Base-by-base conservation (phyloP, 805 yeast species). In the Teunomyces cretensis region DNA sequence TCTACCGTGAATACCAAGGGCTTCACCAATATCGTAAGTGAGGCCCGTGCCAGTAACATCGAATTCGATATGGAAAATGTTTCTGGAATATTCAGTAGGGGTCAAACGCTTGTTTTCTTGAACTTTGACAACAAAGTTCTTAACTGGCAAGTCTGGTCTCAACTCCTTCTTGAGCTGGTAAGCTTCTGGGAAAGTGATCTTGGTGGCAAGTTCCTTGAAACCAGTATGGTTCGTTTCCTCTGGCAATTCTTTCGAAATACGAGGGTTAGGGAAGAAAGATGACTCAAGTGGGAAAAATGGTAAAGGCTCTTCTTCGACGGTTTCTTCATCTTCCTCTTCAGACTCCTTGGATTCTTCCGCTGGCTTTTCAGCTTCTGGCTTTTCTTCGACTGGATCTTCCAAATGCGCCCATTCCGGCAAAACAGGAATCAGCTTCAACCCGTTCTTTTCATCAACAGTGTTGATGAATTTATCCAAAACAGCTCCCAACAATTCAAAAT, bases 51-150 rank as follows among this genome's bases (percentile, higher is more conserved):
- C 96, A 38, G 90, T 68, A 61, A 84, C 80, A 63, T 92, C 98
- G 55, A 92, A 89, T 70, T 92, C 98, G 55, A 92, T 86, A 62
- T 92, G 96, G 88, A 92, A 92, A 57, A 92, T 91, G 69, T 92
- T 87, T 73, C 98, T 88, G 50, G 88, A 88, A 68, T 92, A 92
- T 57, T 88, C 91, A 30, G 58, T 60, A 5, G 98, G 97, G 14
- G 98, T 92, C 50, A 92, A 85, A 58, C 98, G 81, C 72, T 83
- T 85, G 75, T 91, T 91, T 62, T 87, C 94, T 66, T 89, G 86
- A 43, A 92, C 97, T 65, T 85, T 88, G 45, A 90, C 95, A 41
- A 90, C 78, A 59, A 83, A 90, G 70, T 87, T 90, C 62, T 84
- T 75, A 41, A 86, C 85, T 16, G 97, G 89, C 50, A 88, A 74